These are phyloP conservation scores for Avena eriantha DNA, from an alignment of 176 grass and related monocot species.

Conservation along the genomic window DNA sequence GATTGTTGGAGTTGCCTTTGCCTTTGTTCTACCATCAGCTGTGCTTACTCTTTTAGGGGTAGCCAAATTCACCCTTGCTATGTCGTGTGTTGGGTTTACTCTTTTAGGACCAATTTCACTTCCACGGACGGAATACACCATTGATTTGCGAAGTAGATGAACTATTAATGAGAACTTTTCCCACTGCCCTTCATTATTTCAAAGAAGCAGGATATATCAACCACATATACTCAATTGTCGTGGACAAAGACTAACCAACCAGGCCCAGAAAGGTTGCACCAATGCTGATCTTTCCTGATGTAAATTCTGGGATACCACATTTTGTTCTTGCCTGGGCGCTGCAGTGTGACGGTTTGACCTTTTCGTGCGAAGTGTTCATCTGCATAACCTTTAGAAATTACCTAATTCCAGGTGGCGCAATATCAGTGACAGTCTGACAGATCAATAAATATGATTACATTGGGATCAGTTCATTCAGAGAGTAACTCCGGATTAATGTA, in stretches of 20 bases:
- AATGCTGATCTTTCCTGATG: conserved; percentile 22
- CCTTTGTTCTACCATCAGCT: neutral
- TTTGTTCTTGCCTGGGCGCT: neutral
- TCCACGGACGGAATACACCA: neutral
- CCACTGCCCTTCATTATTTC: conserved; percentile 1
- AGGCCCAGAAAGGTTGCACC: conserved; percentile 25
- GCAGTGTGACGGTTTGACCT: conserved; percentile 23
- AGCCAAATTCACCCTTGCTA: neutral
- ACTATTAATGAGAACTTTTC: conserved; percentile 19
- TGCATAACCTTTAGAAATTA: conserved; percentile 44
- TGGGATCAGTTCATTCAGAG: neutral
- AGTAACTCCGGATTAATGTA: neutral
- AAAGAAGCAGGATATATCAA: conserved; percentile 49
- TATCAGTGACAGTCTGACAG: neutral
- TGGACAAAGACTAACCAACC: conserved; percentile 51
- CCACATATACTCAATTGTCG: conserved; percentile 43
- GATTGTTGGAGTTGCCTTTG: neutral
- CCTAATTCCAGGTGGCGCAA: conserved; percentile 27
- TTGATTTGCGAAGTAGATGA: conserved; percentile 42
- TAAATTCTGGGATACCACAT: conserved; percentile 43
- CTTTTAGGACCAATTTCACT: neutral
- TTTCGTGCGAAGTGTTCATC: conserved; percentile 11
- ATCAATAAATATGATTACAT: neutral
- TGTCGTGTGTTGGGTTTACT: neutral
- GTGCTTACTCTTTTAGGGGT: neutral